Evolutionary conservation across 139 green algal species (phyloP).

Genomic region (Pedinophyceae sp.): DNA sequence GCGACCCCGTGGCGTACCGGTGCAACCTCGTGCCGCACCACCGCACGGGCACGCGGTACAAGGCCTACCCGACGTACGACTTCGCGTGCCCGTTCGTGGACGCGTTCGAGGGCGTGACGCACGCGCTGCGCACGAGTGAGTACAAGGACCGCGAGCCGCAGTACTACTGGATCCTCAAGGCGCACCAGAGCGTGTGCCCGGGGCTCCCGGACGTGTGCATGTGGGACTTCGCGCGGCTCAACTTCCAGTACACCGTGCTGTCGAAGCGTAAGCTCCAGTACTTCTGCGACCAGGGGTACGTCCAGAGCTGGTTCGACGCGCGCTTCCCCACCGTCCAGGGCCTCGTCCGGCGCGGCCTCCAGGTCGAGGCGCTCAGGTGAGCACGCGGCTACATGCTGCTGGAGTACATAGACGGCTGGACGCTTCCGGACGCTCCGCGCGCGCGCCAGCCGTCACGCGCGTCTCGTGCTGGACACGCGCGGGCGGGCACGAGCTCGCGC

Average conservation of each 20-base stretch:
- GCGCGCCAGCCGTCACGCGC: too few relatives aligned
- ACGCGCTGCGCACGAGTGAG: constrained; percentile 87
- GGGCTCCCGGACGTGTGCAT: constrained; percentile 73
- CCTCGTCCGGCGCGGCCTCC: too few relatives aligned
- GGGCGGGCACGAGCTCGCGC: too few relatives aligned
- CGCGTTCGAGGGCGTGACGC: constrained; percentile 81
- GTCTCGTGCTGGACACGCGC: too few relatives aligned
- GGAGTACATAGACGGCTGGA: too few relatives aligned
- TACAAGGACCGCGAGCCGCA: constrained; percentile 81
- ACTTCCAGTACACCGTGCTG: constrained; percentile 65
- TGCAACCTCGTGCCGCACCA: constrained; percentile 85
- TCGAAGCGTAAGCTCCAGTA: constrained; percentile 94
- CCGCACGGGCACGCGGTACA: constrained; percentile 50
- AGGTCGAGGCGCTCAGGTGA: too few relatives aligned
- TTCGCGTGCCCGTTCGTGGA: constrained; percentile 95
- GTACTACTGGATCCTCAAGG: constrained; percentile 70
- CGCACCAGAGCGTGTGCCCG: constrained; percentile 51
- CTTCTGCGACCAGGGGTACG: constrained; percentile 73
- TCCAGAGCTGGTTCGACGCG: constrained; percentile 86
- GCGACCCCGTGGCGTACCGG: constrained; percentile 87
- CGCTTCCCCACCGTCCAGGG: constrained; percentile 95
- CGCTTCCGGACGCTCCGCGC: too few relatives aligned
- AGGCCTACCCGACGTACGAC: constrained; percentile 98
- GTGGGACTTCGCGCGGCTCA: constrained; percentile 81
- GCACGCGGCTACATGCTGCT: too few relatives aligned